phyloP scores from a whole-genome alignment of 164 flowering plant species.

The Hamamelis virginiana region DNA sequence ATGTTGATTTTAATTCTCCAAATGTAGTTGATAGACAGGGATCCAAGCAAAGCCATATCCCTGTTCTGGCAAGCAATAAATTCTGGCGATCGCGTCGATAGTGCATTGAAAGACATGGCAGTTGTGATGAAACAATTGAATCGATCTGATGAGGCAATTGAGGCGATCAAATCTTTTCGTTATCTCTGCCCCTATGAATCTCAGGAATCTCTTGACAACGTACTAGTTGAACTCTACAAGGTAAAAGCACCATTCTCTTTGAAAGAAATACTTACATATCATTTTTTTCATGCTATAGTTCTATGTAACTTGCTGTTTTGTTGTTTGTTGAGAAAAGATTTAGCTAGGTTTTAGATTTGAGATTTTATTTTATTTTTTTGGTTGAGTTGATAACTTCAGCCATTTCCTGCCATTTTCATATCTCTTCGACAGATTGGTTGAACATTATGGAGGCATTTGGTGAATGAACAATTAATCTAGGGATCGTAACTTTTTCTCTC shows the following conservation, averaged over 20 bases:
- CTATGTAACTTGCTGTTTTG: neutral
- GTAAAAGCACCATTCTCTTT: conserved; percentile 26
- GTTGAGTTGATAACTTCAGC: too few relatives aligned
- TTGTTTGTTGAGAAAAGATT: neutral
- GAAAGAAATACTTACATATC: neutral
- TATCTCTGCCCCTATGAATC: conserved; percentile 66
- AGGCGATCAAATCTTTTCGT: conserved; percentile 88
- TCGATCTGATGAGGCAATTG: conserved; percentile 86
- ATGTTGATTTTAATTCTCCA: neutral
- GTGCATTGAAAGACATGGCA: conserved; percentile 94
- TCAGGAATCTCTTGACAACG: conserved; percentile 86
- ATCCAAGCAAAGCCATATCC: conserved; percentile 67
- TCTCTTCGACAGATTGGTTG: too few relatives aligned
- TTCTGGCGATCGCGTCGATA: conserved; percentile 78
- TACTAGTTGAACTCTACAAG: conserved; percentile 87
- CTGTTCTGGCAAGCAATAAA: conserved; percentile 89
- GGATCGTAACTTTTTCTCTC: too few relatives aligned
- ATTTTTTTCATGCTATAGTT: neutral
- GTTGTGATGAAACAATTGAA: conserved; percentile 84
- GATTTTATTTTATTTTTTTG: too few relatives aligned
- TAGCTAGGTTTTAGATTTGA: neutral
- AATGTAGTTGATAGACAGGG: conserved; percentile 69
- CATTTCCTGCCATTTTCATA: too few relatives aligned
- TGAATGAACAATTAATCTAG: too few relatives aligned
- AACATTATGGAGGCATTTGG: too few relatives aligned